Conservation (phyloP, 1,139 yeast species). For the Candida freyschussii region DNA sequence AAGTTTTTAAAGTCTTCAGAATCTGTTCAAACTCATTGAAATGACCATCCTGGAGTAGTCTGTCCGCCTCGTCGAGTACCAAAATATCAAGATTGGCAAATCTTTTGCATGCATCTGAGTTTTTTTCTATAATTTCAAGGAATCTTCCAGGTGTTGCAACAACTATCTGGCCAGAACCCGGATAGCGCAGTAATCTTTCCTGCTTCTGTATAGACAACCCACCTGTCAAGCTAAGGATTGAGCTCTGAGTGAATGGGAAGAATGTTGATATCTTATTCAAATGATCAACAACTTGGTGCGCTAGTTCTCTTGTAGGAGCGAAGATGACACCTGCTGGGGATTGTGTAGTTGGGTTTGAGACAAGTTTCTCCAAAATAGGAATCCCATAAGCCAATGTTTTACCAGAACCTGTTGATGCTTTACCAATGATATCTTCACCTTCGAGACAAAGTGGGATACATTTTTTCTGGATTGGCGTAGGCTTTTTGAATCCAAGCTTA, state of each 20-base stretch:
- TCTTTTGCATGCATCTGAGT: slow-evolving; percentile 46
- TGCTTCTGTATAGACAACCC: slow-evolving; percentile 94
- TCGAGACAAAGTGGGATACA: slow-evolving; percentile 72
- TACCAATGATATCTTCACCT: slow-evolving; percentile 85
- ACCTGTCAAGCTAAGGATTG: slow-evolving; percentile 83
- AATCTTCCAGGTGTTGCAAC: slow-evolving; percentile 98
- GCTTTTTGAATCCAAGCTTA: slow-evolving; percentile 54
- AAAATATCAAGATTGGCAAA: slow-evolving; percentile 63
- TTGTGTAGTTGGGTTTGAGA: slow-evolving; percentile 27
- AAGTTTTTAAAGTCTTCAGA: slow-evolving; percentile 46
- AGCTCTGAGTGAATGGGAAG: slow-evolving; percentile 50
- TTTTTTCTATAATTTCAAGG: slow-evolving; percentile 71
- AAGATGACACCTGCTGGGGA: slow-evolving; percentile 74
- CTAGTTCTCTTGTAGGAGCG: slow-evolving; percentile 95
- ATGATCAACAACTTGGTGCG: slow-evolving; percentile 88
- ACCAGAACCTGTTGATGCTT: slow-evolving; percentile 98
- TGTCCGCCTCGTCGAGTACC: slow-evolving; percentile 96
- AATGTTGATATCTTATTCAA: slow-evolving; percentile 55
- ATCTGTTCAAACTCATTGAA: slow-evolving; percentile 89
- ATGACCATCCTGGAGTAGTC: slow-evolving; percentile 92
- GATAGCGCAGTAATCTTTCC: slow-evolving; percentile 62
- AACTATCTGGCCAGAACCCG: slow-evolving; percentile 66
- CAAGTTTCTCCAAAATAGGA: slow-evolving; percentile 75
- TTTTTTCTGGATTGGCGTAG: slow-evolving; percentile 78
- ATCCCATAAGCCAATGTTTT: slow-evolving; percentile 93